Conservation (phyloP, 1,284 basidiomycete genomes). For the Pseudozyma pruni region DNA sequence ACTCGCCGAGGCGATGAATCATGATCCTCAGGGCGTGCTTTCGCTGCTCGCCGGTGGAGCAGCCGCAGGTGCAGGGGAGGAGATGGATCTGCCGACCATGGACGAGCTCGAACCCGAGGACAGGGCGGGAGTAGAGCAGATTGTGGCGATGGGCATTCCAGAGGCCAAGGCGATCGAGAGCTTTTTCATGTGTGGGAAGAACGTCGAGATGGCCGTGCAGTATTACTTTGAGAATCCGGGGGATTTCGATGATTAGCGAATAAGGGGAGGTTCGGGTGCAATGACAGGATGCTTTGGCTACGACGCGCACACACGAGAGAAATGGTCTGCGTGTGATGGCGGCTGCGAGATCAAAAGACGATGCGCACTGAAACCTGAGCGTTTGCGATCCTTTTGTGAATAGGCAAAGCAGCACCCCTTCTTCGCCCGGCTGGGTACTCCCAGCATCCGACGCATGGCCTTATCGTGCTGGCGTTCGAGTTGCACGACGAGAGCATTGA, state of each 20-base stretch:
- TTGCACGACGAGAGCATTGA: too few relatives aligned
- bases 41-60: constrained; percentile 58
- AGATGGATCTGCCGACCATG: constrained; percentile 54
- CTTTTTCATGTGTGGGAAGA: constrained; percentile 66
- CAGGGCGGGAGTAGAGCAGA: constrained; percentile 59
- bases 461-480: too few relatives aligned
- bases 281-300: too few relatives aligned
- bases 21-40: constrained; percentile 64
- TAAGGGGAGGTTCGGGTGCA: too few relatives aligned
- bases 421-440: too few relatives aligned
- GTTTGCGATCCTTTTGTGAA: too few relatives aligned
- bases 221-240: constrained; percentile 66
- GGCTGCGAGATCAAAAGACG: too few relatives aligned
- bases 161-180: constrained; percentile 63
- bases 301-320: too few relatives aligned
- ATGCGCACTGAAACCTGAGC: too few relatives aligned
- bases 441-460: too few relatives aligned
- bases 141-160: constrained; percentile 65
- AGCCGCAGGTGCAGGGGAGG: constrained; percentile 51
- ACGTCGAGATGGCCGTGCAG: constrained; percentile 67
- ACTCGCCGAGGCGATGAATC: constrained; percentile 62
- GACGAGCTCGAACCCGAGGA: constrained; percentile 61
- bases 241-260: constrained; percentile 52
- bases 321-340: too few relatives aligned
- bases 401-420: too few relatives aligned